A percentile compares a stretch with the other conserved stretches of the same genome.
Conservation (phyloP, 139 green algal species). For the Chlamydomonas applanata region DNA sequence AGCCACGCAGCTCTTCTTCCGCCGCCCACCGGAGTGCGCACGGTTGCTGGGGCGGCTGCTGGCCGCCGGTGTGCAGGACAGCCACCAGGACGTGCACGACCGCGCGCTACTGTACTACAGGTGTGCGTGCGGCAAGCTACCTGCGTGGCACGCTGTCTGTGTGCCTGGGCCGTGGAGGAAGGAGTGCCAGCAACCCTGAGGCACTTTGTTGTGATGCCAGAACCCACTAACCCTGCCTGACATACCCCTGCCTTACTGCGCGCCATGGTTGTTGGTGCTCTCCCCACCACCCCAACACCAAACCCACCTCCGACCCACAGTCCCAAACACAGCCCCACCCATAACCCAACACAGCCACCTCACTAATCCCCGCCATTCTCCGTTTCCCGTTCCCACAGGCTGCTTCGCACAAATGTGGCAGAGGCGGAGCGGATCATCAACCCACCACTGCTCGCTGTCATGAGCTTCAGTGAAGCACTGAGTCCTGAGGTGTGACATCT, state of each 20-base stretch:
- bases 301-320: background rate
- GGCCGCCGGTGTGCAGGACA: slow-evolving; percentile 59
- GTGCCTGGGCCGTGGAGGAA: too few species aligned
- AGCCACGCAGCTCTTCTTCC: slow-evolving; percentile 88
- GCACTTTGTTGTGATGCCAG: too few species aligned
- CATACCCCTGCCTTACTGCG: too few species aligned
- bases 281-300: too few species aligned
- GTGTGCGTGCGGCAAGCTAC: slow-evolving; percentile 26
- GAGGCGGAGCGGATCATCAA: slow-evolving; percentile 59
- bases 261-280: too few species aligned
- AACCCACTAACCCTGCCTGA: too few species aligned
- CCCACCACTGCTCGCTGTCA: slow-evolving; percentile 78
- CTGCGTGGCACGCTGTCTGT: too few species aligned
- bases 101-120: slow-evolving; percentile 89
- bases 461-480: slow-evolving; percentile 68
- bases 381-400: slow-evolving; percentile 44
- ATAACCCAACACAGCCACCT: background rate
- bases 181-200: too few species aligned
- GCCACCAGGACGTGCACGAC: slow-evolving; percentile 85
- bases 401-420: slow-evolving; percentile 66
- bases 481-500: slow-evolving; percentile 2
- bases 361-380: background rate
- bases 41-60: slow-evolving; percentile 58
- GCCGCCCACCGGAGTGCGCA: slow-evolving; percentile 75
- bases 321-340: background rate